Percentiles rank a stretch among this genome's conserved stretches.
These are phyloP conservation scores for Paecilomyces sp. DNA, from an alignment of 2,329 filamentous ascomycete species.

Conservation along the genomic window DNA sequence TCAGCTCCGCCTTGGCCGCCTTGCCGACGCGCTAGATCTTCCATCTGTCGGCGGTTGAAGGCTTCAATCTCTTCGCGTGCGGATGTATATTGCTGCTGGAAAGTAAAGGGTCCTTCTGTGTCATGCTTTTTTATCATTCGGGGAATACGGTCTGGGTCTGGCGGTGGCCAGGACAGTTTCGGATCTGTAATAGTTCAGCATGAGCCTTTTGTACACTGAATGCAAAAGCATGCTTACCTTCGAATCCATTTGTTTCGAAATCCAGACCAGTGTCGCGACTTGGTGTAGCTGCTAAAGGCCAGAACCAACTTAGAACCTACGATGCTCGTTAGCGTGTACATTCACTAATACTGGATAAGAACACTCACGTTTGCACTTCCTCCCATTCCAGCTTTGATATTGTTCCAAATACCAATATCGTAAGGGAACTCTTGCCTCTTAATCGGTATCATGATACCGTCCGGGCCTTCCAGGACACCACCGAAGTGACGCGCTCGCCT, in stretches of 20 bases:
- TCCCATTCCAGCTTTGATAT: constrained; percentile 55
- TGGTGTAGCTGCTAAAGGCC: constrained; percentile 50
- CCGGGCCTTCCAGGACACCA: constrained; percentile 51
- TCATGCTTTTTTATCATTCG: constrained; percentile 17
- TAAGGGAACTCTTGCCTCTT: constrained; percentile 58
- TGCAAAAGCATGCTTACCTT: constrained; percentile 32
- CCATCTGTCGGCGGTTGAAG: constrained; percentile 48
- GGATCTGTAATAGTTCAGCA: constrained; percentile 19
- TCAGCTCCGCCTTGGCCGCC: constrained; percentile 28
- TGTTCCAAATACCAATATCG: constrained; percentile 56
- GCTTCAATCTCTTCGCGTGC: constrained; percentile 41
- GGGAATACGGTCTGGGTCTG: constrained; percentile 44
- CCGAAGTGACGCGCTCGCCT: constrained; percentile 44
- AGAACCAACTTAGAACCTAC: constrained; percentile 51
- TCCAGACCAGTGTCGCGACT: constrained; percentile 37
- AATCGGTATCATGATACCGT: constrained; percentile 49
- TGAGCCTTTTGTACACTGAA: background rate
- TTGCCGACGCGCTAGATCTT: constrained; percentile 41
- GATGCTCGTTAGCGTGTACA: constrained; percentile 2
- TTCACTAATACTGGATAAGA: background rate
- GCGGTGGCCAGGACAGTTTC: constrained; percentile 39
- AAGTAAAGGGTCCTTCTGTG: constrained; percentile 14
- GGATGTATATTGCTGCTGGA: constrained; percentile 22
- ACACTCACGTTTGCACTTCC: constrained; percentile 38
- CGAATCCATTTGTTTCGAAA: constrained; percentile 56